Percentiles rank a stretch among this genome's conserved stretches.
phyloP scores from a whole-genome alignment of 129 eudicot genomes.

The Erigeron canadensis region DNA sequence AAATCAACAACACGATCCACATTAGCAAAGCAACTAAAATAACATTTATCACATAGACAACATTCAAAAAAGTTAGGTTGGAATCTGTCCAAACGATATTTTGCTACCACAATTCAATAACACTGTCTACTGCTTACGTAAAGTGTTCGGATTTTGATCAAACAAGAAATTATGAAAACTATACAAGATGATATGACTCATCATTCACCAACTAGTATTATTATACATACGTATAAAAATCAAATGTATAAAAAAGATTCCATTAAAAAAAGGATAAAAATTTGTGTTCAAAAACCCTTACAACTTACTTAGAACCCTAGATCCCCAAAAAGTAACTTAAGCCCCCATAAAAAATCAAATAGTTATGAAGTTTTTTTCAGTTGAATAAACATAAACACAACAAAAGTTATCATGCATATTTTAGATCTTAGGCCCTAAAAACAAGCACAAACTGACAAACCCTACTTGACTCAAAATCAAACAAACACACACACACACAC shows the following conservation, averaged over 20 bases:
- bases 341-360: not conserved
- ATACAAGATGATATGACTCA: too few relatives aligned
- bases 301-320: slow-evolving; percentile 18
- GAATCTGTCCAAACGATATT: not conserved
- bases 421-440: not conserved
- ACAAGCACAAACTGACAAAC: not conserved
- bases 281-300: slow-evolving; percentile 1
- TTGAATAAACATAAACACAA: not conserved
- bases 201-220: too few relatives aligned
- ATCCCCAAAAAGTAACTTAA: not conserved
- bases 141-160: not conserved
- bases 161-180: not conserved
- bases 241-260: too few relatives aligned
- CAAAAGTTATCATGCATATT: not conserved
- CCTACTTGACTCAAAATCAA: too few relatives aligned
- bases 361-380: not conserved
- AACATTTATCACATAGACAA: not conserved
- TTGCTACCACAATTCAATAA: not conserved
- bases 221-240: too few relatives aligned
- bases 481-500: too few relatives aligned
- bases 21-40: slow-evolving; percentile 11
- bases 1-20: not conserved
- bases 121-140: too few relatives aligned
- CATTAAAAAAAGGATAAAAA: not conserved
- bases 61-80: not conserved